A percentile compares a stretch with the other conserved stretches of the same genome.
These are phyloP conservation scores for Trichoderma polysporum DNA, from an alignment of 2,329 filamentous ascomycete species.

Conservation along the genomic window DNA sequence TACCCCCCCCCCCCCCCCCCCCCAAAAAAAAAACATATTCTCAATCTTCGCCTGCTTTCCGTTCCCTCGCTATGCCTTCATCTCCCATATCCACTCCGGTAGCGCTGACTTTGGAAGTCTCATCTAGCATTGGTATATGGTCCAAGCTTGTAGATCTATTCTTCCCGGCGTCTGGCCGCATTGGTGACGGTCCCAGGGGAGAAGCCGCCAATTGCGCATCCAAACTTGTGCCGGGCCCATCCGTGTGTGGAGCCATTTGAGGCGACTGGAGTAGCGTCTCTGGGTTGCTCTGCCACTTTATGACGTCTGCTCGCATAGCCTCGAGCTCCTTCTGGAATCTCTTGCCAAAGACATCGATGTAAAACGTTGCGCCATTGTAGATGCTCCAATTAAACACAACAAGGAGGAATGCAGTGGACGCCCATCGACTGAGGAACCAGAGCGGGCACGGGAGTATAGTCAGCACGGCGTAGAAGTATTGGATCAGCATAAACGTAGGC, in stretches of 20 bases:
- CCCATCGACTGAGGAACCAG: constrained; percentile 89
- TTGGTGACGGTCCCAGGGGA: constrained; percentile 22
- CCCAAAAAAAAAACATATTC: background rate
- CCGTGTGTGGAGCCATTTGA: constrained; percentile 33
- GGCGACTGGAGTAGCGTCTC: constrained; percentile 44
- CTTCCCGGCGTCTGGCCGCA: constrained; percentile 25
- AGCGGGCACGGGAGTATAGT: constrained; percentile 94
- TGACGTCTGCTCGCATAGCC: constrained; percentile 80
- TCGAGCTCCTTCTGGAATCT: constrained; percentile 97
- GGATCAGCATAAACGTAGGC: constrained; percentile 90
- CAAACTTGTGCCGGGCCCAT: constrained; percentile 24
- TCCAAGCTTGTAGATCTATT: constrained; percentile 43
- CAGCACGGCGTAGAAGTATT: constrained; percentile 84
- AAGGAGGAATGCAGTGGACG: constrained; percentile 73
- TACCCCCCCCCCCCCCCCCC: no score
- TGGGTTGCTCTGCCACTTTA: constrained; percentile 74
- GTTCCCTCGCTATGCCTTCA: constrained; percentile 49
- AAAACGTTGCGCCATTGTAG: constrained; percentile 95
- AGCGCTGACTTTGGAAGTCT: constrained; percentile 36
- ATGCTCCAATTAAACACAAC: constrained; percentile 91
- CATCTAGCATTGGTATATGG: constrained; percentile 57
- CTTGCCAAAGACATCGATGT: constrained; percentile 97
- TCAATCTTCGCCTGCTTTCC: constrained; percentile 37
- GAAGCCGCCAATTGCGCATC: constrained; percentile 23
- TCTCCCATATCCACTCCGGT: constrained; percentile 47